Evolutionary conservation across 2,329 filamentous ascomycete species (phyloP), one percentile per base, ranked within the genome.

Genomic region (Talaromyces sp.): DNA sequence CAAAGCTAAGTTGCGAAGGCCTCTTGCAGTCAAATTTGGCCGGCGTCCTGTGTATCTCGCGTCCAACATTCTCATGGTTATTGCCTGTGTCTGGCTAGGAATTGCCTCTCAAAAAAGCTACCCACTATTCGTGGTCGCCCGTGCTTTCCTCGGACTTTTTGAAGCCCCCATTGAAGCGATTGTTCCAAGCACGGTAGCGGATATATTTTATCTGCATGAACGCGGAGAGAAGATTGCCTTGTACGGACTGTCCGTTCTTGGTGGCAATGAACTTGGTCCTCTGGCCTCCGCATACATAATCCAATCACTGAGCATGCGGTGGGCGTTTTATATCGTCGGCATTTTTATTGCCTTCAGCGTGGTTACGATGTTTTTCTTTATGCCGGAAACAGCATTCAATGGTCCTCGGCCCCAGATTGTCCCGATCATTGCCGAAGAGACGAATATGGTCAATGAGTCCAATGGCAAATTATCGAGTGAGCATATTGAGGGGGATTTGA

Each of bases 191-290:
- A 68, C 64, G 3, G 60, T 67, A 7, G 65, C 62, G 3, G 66
- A 67, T 58, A 64, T 66, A 28, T 67, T 66, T 33, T 67, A 65
- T 57, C 36, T 67, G 7, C 66, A 67, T 49, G 61, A 67, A 36
- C 62, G 66, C 4, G 69, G 59, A 54, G 62, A 70, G 36, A 57
- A 64, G 1, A 58, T 65, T 7, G 51, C 65, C 6, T 44, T 60
- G 4, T 66, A 66, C n/a, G 67, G 68, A 5, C 57, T 69, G 19
- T 58, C 67, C 22, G 67, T 70, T 3, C 59, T 69, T 0, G 67
- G 66, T 19, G 69, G 68, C 0, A 70, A 70, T 44, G 68, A 71
- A 28, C 62, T 70, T 11, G 68, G 69, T 2, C 69, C 69, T 3
- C 62, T 70, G 49, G 62, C 68, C 19, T 70, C 68, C 0, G 67